Conservation (phyloP, 148 eudicot species). For the Chenopodium formosanum region DNA sequence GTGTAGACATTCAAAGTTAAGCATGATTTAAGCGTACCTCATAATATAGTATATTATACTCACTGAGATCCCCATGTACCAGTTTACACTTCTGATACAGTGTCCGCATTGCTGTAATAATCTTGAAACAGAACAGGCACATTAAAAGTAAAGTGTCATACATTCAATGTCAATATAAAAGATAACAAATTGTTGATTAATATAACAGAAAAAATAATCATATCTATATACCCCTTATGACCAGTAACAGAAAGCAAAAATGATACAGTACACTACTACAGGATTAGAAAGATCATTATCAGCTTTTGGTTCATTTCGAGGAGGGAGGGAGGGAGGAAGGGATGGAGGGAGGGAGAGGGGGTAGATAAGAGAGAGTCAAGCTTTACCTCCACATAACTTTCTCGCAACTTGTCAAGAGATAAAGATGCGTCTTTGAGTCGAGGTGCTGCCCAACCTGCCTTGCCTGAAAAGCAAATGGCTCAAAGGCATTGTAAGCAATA, state of each 20-base stretch:
- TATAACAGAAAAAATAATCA: neutral
- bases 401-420: slow-evolving; percentile 87
- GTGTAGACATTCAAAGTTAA: neutral
- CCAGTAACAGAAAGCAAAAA: slow-evolving; percentile 3
- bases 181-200: neutral
- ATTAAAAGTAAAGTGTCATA: neutral
- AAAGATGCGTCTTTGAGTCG: slow-evolving; percentile 93
- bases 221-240: neutral
- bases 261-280: neutral
- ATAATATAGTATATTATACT: slow-evolving; percentile 81
- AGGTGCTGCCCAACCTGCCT: slow-evolving; percentile 94
- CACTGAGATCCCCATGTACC: slow-evolving; percentile 97
- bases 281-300: neutral
- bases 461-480: slow-evolving; percentile 46
- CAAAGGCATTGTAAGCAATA: neutral
- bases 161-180: neutral
- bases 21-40: slow-evolving; percentile 47
- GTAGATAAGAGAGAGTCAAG: neutral
- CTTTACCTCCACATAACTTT: slow-evolving; percentile 83
- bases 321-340: neutral
- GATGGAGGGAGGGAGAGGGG: no score
- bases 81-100: slow-evolving; percentile 95
- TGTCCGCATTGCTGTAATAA: slow-evolving; percentile 79
- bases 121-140: slow-evolving; percentile 34
- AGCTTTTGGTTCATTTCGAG: neutral